Conservation (phyloP, 1,139 yeast genomes). For the Debaryomyces robertsiae region DNA sequence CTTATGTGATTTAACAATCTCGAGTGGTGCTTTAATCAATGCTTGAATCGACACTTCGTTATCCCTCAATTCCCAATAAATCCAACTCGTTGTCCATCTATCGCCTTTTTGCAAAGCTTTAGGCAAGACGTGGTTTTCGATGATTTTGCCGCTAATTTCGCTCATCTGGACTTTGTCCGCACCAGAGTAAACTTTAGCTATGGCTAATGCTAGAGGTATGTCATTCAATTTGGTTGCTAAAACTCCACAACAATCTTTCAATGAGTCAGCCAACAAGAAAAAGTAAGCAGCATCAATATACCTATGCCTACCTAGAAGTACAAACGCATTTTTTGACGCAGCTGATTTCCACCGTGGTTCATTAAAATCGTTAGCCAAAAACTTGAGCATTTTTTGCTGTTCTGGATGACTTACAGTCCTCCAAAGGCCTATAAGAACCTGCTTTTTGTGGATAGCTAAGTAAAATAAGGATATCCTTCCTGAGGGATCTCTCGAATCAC, state of each 20-base stretch:
- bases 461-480: constrained; percentile 71
- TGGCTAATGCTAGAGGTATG: constrained; percentile 71
- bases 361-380: constrained; percentile 74
- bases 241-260: constrained; percentile 77
- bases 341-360: constrained; percentile 82
- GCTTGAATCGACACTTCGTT: constrained; percentile 64
- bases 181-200: constrained; percentile 66
- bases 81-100: constrained; percentile 83
- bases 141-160: constrained; percentile 46
- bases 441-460: constrained; percentile 76
- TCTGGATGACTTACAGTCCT: constrained; percentile 77
- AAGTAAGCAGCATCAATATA: constrained; percentile 87
- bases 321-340: constrained; percentile 91
- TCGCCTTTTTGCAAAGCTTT: constrained; percentile 64
- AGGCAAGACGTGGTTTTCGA: constrained; percentile 58
- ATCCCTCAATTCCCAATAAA: constrained; percentile 66
- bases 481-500: constrained; percentile 69
- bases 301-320: constrained; percentile 83
- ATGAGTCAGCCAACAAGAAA: constrained; percentile 76
- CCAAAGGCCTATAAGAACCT: constrained; percentile 82
- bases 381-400: constrained; percentile 75
- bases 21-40: constrained; percentile 57
- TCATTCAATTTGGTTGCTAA: constrained; percentile 68
- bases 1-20: constrained; percentile 33
- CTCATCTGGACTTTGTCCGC: constrained; percentile 12